phyloP scores from a whole-genome alignment of 73 alveolate species.

The Paramecium octaurelia region DNA sequence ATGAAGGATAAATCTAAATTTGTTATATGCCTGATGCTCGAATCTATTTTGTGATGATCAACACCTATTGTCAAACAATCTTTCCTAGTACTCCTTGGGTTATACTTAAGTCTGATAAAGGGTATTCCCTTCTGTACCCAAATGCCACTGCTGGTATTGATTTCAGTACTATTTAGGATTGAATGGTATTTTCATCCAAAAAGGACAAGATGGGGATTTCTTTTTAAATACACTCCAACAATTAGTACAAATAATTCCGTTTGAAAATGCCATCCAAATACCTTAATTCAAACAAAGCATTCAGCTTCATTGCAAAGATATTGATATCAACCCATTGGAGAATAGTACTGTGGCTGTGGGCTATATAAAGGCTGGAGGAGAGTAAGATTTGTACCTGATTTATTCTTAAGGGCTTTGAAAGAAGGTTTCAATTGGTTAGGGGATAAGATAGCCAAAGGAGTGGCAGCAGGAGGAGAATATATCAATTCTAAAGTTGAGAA shows the following conservation, averaged over 20 bases:
- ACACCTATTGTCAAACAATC: conserved; percentile 7
- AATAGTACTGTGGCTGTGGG: conserved; percentile 27
- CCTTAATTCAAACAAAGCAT: conserved; percentile 34
- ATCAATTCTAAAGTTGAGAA: conserved; percentile 19
- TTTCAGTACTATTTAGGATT: background rate
- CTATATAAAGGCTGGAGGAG: conserved; percentile 41
- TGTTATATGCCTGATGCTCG: background rate
- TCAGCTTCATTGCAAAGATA: background rate
- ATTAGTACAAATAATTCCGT: conserved; percentile 12
- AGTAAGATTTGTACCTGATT: background rate
- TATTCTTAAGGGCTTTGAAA: conserved; percentile 8
- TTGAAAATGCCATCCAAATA: conserved; percentile 9
- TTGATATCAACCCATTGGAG: conserved; percentile 28
- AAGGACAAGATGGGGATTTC: background rate
- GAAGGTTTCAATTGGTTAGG: conserved; percentile 42
- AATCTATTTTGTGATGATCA: background rate
- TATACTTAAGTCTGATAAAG: background rate
- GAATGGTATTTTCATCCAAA: background rate
- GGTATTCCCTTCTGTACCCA: background rate
- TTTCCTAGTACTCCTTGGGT: conserved; percentile 53
- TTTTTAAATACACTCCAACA: background rate
- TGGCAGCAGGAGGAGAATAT: conserved; percentile 6
- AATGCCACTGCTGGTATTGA: background rate
- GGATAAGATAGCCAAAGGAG: conserved; percentile 24
- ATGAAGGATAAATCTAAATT: background rate